A percentile compares a stretch with the other conserved stretches of the same genome.
Conservation (phyloP, 768 basidiomycete genomes). For the Rhodotorula kratochvilovae region DNA sequence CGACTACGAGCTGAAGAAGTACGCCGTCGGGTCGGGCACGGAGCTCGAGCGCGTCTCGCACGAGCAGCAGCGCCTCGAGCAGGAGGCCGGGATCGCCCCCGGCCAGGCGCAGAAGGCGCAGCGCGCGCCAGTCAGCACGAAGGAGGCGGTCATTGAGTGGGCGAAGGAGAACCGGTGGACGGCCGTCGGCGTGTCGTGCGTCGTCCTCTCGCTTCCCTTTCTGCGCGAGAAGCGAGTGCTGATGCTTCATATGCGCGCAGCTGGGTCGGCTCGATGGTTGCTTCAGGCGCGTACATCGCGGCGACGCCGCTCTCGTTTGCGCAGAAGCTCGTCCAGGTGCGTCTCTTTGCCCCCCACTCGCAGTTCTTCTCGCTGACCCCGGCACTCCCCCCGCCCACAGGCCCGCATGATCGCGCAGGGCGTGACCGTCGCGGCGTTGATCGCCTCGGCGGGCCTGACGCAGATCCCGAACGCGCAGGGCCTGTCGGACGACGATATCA, state of each 20-base stretch:
- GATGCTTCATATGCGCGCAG: neutral
- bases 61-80: conserved; percentile 27
- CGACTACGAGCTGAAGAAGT: conserved; percentile 35
- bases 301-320: conserved; percentile 38
- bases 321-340: conserved; percentile 44
- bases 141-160: conserved; percentile 36
- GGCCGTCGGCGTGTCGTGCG: conserved; percentile 30
- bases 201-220: neutral
- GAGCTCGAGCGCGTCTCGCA: conserved; percentile 26
- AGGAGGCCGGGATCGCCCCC: conserved; percentile 23
- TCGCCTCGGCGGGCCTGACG: conserved; percentile 44
- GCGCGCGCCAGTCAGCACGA: conserved; percentile 6
- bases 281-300: conserved; percentile 35
- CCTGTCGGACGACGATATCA: conserved; percentile 31
- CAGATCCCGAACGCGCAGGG: conserved; percentile 33
- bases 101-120: neutral
- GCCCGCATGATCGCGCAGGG: conserved; percentile 44
- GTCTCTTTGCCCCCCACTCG: neutral
- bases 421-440: conserved; percentile 44
- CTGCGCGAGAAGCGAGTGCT: neutral
- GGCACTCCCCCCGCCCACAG: neutral
- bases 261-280: conserved; percentile 38
- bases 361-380: no score
- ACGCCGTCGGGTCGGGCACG: conserved; percentile 32
- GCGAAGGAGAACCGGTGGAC: conserved; percentile 35